Percentiles rank a stretch among this genome's conserved stretches.
These are phyloP conservation scores for Suhomyces panamericanus DNA, from an alignment of 1,139 yeast genomes.

Conservation along the genomic window DNA sequence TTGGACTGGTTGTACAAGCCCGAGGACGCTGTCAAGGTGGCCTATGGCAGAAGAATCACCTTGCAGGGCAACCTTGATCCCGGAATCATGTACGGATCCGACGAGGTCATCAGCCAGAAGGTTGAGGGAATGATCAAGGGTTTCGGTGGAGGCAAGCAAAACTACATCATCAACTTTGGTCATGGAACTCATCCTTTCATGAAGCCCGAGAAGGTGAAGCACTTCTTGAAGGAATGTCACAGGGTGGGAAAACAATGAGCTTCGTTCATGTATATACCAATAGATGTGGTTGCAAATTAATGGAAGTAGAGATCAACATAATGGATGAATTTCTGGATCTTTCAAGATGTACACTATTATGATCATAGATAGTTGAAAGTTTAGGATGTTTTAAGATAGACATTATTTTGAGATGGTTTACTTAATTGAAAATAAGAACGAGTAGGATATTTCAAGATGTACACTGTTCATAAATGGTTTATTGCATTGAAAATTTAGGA, in stretches of 20 bases:
- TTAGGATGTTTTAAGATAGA: too few relatives aligned
- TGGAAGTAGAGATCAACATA: too few relatives aligned
- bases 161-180: conserved; percentile 91
- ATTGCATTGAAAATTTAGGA: too few relatives aligned
- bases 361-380: too few relatives aligned
- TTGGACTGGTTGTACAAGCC: conserved; percentile 93
- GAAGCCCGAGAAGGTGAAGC: conserved; percentile 86
- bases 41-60: conserved; percentile 71
- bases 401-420: too few relatives aligned
- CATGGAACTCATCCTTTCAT: conserved; percentile 98
- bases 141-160: conserved; percentile 88
- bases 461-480: too few relatives aligned
- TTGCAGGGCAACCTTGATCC: conserved; percentile 97
- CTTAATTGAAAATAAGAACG: too few relatives aligned
- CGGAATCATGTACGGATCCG: conserved; percentile 87
- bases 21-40: conserved; percentile 76
- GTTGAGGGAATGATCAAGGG: conserved; percentile 86
- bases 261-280: conserved; percentile 5
- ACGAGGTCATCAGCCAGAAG: conserved; percentile 73
- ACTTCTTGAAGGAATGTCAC: conserved; percentile 85
- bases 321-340: too few relatives aligned
- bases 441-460: too few relatives aligned
- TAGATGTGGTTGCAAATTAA: too few relatives aligned
- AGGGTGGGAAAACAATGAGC: conserved; percentile 57
- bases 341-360: too few relatives aligned